Percentiles rank a stretch among this genome's conserved stretches.
phyloP scores from a whole-genome alignment of 257 asterid species.

The Plantago ovata region DNA sequence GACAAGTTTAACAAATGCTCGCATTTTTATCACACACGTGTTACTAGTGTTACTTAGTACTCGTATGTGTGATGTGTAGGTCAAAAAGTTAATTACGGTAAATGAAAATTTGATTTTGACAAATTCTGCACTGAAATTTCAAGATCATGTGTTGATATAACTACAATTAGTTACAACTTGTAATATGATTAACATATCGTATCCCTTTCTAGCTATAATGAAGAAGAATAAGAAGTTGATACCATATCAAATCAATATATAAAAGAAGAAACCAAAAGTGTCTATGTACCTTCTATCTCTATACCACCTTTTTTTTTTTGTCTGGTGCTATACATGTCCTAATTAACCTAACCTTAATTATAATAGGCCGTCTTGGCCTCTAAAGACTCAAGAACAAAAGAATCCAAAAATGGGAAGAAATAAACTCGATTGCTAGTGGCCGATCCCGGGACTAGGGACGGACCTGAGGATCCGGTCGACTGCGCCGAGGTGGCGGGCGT shows the following conservation, averaged over 20 bases:
- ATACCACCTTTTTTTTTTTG: not conserved
- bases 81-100: too few relatives aligned
- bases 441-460: slow-evolving; percentile 77
- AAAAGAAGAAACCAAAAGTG: not conserved
- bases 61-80: too few relatives aligned
- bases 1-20: too few relatives aligned
- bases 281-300: too few relatives aligned
- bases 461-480: slow-evolving; percentile 56
- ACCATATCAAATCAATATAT: not conserved
- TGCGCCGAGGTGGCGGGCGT: slow-evolving; percentile 53
- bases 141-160: too few relatives aligned
- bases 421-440: slow-evolving; percentile 29
- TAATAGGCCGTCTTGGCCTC: slow-evolving; percentile 18
- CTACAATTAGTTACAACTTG: too few relatives aligned
- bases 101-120: too few relatives aligned
- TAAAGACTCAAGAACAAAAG: slow-evolving; percentile 16
- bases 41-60: too few relatives aligned
- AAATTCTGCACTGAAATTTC: too few relatives aligned
- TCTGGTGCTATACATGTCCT: slow-evolving; percentile 14
- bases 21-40: too few relatives aligned
- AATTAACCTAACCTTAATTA: slow-evolving; percentile 11
- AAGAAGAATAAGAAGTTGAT: not conserved
- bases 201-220: too few relatives aligned
- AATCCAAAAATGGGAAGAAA: slow-evolving; percentile 26
- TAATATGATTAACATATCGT: too few relatives aligned